Percentiles rank a stretch among this genome's conserved stretches.
These are phyloP conservation scores for Nyctanthes arbortristis DNA, from an alignment of 257 asterid species.

Conservation along the genomic window DNA sequence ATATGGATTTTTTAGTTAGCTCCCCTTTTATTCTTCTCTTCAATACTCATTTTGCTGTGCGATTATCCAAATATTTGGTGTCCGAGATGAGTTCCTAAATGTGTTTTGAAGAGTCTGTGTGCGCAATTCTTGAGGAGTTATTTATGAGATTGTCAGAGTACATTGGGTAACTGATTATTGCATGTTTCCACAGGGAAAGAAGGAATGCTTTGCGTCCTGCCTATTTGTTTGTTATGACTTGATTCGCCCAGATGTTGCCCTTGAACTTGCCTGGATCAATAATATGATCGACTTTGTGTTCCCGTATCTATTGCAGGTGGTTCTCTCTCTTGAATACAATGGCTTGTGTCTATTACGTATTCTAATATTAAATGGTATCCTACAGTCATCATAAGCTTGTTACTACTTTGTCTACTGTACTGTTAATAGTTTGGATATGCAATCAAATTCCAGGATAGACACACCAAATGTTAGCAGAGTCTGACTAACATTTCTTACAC, in stretches of 20 bases:
- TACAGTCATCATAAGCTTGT: neutral
- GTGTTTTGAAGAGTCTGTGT: conserved; percentile 6
- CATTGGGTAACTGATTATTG: conserved; percentile 13
- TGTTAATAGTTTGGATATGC: neutral
- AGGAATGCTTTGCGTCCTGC: conserved; percentile 98
- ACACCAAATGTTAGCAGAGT: neutral
- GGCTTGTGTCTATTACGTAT: neutral
- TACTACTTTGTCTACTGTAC: neutral
- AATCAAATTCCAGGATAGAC: neutral
- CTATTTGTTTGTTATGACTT: conserved; percentile 95
- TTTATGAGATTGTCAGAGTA: neutral
- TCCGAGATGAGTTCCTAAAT: neutral
- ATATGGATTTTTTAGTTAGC: neutral
- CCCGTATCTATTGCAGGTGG: conserved; percentile 95
- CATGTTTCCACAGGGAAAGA: conserved; percentile 74
- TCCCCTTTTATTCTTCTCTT: neutral
- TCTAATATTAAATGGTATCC: neutral
- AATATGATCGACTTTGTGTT: conserved; percentile 95
- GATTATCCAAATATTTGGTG: conserved; percentile 5
- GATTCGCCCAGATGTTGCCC: conserved; percentile 91
- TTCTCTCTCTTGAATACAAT: conserved; percentile 14
- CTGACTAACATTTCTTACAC: conserved; percentile 5
- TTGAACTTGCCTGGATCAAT: conserved; percentile 97
- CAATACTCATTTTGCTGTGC: neutral
- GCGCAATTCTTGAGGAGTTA: neutral